Evolutionary conservation across 2,329 filamentous ascomycete species (phyloP).

Genomic region (Trichoderma sp.): DNA sequence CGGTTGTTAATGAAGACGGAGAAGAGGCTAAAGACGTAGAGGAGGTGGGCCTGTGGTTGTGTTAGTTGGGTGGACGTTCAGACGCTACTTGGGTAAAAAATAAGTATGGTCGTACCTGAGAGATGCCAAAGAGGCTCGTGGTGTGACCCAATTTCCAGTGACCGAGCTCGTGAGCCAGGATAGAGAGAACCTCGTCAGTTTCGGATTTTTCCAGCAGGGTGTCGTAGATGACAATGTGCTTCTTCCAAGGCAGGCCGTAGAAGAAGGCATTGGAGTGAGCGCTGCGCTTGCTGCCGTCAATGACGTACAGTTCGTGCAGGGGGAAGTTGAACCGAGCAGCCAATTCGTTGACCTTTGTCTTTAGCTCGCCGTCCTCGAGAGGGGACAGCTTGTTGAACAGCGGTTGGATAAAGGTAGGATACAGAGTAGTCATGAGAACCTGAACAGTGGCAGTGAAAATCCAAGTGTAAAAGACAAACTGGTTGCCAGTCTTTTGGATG

Average conservation of each 20-base stretch:
- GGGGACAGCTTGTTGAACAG: slow-evolving; percentile 98
- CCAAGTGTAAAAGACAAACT: slow-evolving; percentile 99
- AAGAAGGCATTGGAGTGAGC: slow-evolving; percentile 93
- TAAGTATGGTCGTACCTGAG: slow-evolving; percentile 59
- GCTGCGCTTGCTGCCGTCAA: slow-evolving; percentile 86
- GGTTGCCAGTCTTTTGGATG: slow-evolving; percentile 87
- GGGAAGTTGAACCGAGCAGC: slow-evolving; percentile 87
- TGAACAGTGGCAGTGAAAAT: slow-evolving; percentile 87
- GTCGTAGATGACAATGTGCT: slow-evolving; percentile 99
- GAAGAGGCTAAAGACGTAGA: slow-evolving; percentile 96
- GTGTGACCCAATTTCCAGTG: slow-evolving; percentile 98
- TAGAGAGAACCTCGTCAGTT: slow-evolving; percentile 88
- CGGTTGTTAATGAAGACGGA: slow-evolving; percentile 96
- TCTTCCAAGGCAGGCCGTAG: slow-evolving; percentile 98
- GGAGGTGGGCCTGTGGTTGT: slow-evolving; percentile 74
- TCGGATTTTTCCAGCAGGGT: slow-evolving; percentile 95
- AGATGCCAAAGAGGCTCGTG: slow-evolving; percentile 85
- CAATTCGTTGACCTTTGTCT: slow-evolving; percentile 83
- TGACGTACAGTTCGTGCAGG: slow-evolving; percentile 89
- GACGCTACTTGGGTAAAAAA: neutral
- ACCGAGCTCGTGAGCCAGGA: slow-evolving; percentile 92
- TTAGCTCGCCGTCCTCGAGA: slow-evolving; percentile 82
- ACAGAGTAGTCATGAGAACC: slow-evolving; percentile 93
- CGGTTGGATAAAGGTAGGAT: slow-evolving; percentile 90
- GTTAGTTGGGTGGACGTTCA: slow-evolving; percentile 26